Base-by-base conservation (phyloP, 1,139 yeast genomes). In the Sporopachydermia cereana region DNA sequence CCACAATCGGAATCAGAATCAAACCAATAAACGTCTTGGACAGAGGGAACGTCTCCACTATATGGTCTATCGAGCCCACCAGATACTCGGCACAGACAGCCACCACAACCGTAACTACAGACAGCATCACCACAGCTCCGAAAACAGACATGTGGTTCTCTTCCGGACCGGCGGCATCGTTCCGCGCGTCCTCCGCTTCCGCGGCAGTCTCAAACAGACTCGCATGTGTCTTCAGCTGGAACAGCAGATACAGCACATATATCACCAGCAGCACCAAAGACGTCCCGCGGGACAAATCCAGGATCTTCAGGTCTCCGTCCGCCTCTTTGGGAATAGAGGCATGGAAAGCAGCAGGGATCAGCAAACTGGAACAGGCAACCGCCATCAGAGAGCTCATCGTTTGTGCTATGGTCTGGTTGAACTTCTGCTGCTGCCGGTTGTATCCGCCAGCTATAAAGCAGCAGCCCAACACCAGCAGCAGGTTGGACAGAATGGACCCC, bases 381-480 rank as follows among this genome's bases (percentile, higher is more conserved):
- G 95, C 95, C 79, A 91, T 76, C 53, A 91, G 71, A 2, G 96
- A 85, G 25, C 91, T 79, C 96, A 93, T 91, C 18, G 97, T 88
- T 59, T 91, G 97, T 4, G 98, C 98, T 9, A 89, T 96, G 0
- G 97, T 89, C 63, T 83, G 94, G 68, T 89, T 89, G 66, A 93
- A 91, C 2, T 74, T 74, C 63, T 91, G 98, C 61, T 84, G 94
- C 41, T 80, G 73, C 50, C 93, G 75, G 53, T 84, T 82, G 59
- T 80, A 72, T 16, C 98, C 98, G 47, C 98, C 98, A 44, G 88
- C 91, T 27, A 91, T 66, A 60, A 91, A 93, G 59, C 97, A 88
- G 63, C 94, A 83, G n/a, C 98, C 98, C 50, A 91, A 71, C 3
- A 91, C 98, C 49, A 93, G 72, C 50, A 91, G 68, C 56, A 88